These are phyloP conservation scores for Groenewaldozyma auringiensis DNA, from an alignment of 1,139 yeast genomes.

Conservation along the genomic window DNA sequence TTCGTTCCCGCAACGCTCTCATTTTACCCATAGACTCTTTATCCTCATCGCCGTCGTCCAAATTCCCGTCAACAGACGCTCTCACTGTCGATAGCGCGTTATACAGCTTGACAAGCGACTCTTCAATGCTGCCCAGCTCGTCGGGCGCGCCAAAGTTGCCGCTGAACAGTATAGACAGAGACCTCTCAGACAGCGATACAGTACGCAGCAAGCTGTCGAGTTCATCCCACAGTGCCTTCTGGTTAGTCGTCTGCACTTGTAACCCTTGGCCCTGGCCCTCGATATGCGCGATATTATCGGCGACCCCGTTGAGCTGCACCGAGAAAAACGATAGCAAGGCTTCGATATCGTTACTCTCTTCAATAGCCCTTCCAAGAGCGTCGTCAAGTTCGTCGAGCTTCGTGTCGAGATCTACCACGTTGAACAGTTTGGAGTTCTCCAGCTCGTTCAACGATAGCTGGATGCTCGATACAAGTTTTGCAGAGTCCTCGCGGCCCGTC, in stretches of 20 bases:
- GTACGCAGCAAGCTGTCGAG: constrained; percentile 60
- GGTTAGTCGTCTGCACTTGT: constrained; percentile 78
- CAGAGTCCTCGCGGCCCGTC: constrained; percentile 59
- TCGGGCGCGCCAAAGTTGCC: constrained; percentile 45
- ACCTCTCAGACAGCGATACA: constrained; percentile 54
- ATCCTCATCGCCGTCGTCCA: constrained; percentile 25
- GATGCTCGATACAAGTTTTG: constrained; percentile 48
- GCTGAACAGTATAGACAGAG: constrained; percentile 42
- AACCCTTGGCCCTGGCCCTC: constrained; percentile 76
- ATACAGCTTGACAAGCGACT: constrained; percentile 50
- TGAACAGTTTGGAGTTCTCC: constrained; percentile 43
- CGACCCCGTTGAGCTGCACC: constrained; percentile 52
- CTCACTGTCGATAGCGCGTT: constrained; percentile 42
- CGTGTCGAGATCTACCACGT: constrained; percentile 40
- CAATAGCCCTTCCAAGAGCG: constrained; percentile 41
- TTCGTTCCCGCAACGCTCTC: constrained; percentile 67
- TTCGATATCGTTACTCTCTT: constrained; percentile 59
- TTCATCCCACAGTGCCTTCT: constrained; percentile 63
- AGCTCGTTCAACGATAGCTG: constrained; percentile 44
- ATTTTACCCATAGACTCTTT: constrained; percentile 52
- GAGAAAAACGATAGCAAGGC: constrained; percentile 48
- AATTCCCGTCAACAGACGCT: constrained; percentile 10
- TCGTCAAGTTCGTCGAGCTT: constrained; percentile 39
- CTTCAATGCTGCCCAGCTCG: constrained; percentile 47
- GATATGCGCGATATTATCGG: constrained; percentile 60